phyloP scores from a whole-genome alignment of 345 rosid species.

The Populus alba region DNA sequence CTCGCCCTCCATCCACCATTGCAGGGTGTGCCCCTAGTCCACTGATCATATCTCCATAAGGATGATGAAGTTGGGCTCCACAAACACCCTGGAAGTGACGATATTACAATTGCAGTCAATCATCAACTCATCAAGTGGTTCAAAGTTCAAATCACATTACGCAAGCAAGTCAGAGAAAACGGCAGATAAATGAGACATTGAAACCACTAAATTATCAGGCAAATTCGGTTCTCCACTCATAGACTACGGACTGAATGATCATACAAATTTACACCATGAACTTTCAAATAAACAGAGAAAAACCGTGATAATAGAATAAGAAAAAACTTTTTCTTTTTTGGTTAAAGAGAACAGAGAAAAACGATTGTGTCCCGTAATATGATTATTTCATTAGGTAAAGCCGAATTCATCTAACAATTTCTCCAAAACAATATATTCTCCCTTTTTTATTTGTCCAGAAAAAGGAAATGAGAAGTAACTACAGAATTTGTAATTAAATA shows the following conservation, averaged over 20 bases:
- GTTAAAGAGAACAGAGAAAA: neutral
- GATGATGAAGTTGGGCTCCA: conserved; percentile 22
- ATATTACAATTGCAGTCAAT: neutral
- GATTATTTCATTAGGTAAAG: neutral
- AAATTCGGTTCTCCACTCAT: neutral
- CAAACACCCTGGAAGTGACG: conserved; percentile 29
- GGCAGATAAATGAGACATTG: neutral
- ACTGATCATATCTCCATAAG: conserved; percentile 9
- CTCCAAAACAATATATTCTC: no score
- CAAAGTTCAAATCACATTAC: neutral
- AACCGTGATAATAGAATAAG: neutral
- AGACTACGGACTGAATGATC: neutral
- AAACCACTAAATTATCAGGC: neutral
- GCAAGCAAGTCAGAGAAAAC: neutral
- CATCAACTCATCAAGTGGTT: neutral
- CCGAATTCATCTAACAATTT: neutral
- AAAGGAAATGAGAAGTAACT: neutral
- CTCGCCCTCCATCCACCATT: conserved; percentile 59
- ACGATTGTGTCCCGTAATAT: neutral
- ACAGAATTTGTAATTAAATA: neutral
- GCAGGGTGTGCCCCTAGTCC: conserved; percentile 19
- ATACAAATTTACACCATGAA: no score
- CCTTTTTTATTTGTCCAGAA: neutral
- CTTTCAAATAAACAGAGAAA: no score
- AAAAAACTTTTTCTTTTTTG: no score